Conservation (phyloP, 345 rosid genomes). For the Anacardium occidentale region DNA sequence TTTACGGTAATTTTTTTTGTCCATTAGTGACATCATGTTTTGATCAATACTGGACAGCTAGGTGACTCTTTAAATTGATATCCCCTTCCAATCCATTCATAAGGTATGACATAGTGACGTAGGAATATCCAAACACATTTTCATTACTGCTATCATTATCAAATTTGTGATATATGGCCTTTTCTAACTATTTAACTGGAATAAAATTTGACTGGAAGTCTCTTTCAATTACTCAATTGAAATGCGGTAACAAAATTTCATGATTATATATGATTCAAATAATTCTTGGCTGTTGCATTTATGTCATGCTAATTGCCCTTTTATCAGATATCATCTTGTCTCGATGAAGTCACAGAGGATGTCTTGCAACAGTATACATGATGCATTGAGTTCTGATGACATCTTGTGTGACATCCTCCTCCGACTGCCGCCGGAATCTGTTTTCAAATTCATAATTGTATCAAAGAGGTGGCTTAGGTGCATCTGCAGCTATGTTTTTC, state of each 20-base stretch:
- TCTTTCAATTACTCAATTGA: constrained; percentile 3
- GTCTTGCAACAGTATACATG: constrained; percentile 20
- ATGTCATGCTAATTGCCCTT: not conserved
- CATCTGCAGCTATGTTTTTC: constrained; percentile 46
- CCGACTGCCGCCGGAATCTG: constrained; percentile 47
- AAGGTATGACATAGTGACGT: not conserved
- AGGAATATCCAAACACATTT: not conserved
- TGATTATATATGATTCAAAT: not conserved
- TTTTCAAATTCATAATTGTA: constrained; percentile 40
- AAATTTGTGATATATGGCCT: not conserved
- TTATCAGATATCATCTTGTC: constrained; percentile 1
- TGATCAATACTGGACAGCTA: too few relatives aligned
- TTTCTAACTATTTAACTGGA: not conserved
- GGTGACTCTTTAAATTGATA: too few relatives aligned
- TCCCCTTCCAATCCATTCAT: too few relatives aligned
- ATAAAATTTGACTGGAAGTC: not conserved
- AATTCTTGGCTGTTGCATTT: not conserved
- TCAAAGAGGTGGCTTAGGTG: constrained; percentile 62
- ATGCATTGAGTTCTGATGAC: constrained; percentile 49
- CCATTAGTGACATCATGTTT: too few relatives aligned
- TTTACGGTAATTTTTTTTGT: too few relatives aligned
- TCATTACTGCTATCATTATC: not conserved
- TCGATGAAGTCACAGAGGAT: constrained; percentile 20
- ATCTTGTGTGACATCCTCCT: constrained; percentile 48
- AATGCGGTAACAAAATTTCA: not conserved